Conservation (phyloP, 306 rosid genomes). For the Medicago arabica region DNA sequence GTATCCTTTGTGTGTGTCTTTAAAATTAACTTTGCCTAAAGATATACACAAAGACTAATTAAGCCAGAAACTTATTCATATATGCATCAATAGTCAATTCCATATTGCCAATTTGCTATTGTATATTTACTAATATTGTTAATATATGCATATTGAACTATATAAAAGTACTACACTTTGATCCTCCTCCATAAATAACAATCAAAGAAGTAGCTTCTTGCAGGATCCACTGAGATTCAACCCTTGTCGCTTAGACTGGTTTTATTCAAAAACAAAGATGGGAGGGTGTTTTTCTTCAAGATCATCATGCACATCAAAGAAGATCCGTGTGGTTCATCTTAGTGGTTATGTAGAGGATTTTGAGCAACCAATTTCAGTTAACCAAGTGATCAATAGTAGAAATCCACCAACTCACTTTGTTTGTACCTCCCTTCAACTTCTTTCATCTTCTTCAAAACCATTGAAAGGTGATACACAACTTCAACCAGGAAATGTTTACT, state of each 20-base stretch:
- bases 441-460: conserved; percentile 61
- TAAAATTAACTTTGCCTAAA: background rate
- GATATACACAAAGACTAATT: conserved; percentile 34
- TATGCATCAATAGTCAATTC: conserved; percentile 38
- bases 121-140: conserved; percentile 15
- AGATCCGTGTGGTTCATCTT: conserved; percentile 71
- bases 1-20: background rate
- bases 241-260: background rate
- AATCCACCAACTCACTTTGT: conserved; percentile 64
- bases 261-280: conserved; percentile 48
- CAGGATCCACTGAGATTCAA: background rate
- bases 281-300: conserved; percentile 69
- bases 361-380: conserved; percentile 60
- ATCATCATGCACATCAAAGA: conserved; percentile 38
- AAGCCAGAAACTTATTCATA: conserved; percentile 27
- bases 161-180: conserved; percentile 8
- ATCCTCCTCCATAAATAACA: conserved; percentile 1
- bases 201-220: background rate
- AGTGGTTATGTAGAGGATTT: conserved; percentile 75
- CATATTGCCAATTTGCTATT: background rate
- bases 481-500: conserved; percentile 72
- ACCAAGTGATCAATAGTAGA: conserved; percentile 54
- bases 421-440: conserved; percentile 73
- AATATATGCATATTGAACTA: background rate
- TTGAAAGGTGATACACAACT: conserved; percentile 64